Base-by-base conservation (phyloP, 805 yeast species). In the Starmerella apis region DNA sequence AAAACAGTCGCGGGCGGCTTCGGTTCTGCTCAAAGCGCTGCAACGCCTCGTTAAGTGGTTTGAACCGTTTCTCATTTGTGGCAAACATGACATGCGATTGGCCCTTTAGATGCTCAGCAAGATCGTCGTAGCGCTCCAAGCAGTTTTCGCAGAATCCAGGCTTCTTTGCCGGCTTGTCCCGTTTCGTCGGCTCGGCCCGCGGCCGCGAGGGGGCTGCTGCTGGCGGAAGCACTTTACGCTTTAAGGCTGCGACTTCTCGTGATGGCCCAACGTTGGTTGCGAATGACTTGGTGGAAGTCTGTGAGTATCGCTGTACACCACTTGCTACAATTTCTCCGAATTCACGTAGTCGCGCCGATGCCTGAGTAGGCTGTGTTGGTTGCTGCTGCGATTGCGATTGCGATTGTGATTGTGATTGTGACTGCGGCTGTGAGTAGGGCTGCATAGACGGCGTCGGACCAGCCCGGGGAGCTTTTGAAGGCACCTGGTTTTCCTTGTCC, bases 141-240 rank as follows among this genome's bases (percentile, higher is more conserved):
- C 98, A 90, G 62, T 90, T 90, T 63, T 90, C 98, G 68, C 98
- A 90, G 65, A 85, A 88, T 0, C 96, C 96, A 0, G 90, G 76
- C 49, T 57, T 55, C 46, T 66, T 67, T 25, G 45, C 41, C 3
- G 56, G 49, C 18, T 47, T 47, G 9, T 43, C 39, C 20, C 33
- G 41, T 11, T 9, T n/a, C 37, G 19, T 35, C 30, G 47, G 49
- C 44, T 19, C 36, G 38, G 27, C 25, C 32, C 45, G 50, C 25
- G 55, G 35, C 43, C 47, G 30, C 27, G 58, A 42, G 62, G 66
- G 65, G 18, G 61, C 59, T 45, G 59, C 56, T 14, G 41, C 33
- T 13, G 39, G 30, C 24, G 51, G 49, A 44, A 51, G 24, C 36
- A 65, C 67, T 46, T 72, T 73, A 50, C 68, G 66, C 57, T 69